Conservation (phyloP, 352 stramenopile genomes). For the Pythium pyrilobum region DNA sequence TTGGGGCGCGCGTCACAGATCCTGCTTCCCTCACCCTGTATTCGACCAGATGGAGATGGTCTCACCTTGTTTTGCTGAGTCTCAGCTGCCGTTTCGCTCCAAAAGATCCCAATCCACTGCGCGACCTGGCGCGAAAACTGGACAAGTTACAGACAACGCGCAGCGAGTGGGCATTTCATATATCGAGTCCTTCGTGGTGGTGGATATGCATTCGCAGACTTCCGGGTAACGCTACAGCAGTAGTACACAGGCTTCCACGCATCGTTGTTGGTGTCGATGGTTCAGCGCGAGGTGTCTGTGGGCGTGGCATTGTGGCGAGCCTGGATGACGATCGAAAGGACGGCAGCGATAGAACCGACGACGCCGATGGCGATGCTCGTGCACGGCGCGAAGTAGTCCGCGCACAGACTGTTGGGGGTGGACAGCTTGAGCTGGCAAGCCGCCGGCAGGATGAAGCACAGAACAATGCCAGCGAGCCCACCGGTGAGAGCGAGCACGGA, state of each 20-base stretch:
- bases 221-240: too few species aligned
- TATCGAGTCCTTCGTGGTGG: too few species aligned
- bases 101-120: too few species aligned
- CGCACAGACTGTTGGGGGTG: constrained; percentile 20
- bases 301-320: background rate
- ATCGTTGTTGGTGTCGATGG: background rate
- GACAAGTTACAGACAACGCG: too few species aligned
- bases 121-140: too few species aligned
- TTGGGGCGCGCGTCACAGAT: too few species aligned
- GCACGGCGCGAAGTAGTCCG: constrained; percentile 25
- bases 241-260: background rate
- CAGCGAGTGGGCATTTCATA: too few species aligned
- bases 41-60: too few species aligned
- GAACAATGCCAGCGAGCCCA: constrained; percentile 28
- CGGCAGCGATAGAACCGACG: constrained; percentile 25
- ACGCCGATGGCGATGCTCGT: constrained; percentile 30
- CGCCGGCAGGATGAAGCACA: constrained; percentile 46
- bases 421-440: constrained; percentile 43
- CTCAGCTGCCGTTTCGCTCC: too few species aligned
- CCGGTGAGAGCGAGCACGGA: constrained; percentile 37
- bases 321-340: constrained; percentile 23
- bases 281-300: background rate
- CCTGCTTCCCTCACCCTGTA: too few species aligned
- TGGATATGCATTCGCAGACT: too few species aligned
- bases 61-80: too few species aligned